Conservation (phyloP, 257 asterid genomes). For the Scutellaria minor region DNA sequence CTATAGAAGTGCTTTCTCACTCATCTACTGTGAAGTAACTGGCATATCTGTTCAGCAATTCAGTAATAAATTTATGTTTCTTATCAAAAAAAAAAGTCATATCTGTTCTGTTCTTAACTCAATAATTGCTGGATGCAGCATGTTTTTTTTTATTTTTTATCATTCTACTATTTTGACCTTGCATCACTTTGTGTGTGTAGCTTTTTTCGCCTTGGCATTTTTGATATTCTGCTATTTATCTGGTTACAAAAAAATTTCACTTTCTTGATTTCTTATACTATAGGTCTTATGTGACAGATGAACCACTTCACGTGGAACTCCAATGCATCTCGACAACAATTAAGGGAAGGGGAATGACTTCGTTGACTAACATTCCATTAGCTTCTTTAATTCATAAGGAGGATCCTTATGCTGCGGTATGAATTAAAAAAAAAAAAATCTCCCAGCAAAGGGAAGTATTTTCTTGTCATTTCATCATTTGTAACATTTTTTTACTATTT, state of each 20-base stretch:
- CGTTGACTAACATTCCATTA: slow-evolving; percentile 57
- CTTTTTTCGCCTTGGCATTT: slow-evolving; percentile 17
- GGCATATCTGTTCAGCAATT: neutral
- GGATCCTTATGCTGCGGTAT: slow-evolving; percentile 94
- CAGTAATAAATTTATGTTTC: too few relatives aligned
- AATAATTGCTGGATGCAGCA: neutral
- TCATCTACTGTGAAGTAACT: slow-evolving; percentile 18
- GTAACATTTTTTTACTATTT: slow-evolving; percentile 3
- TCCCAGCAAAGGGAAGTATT: slow-evolving; percentile 6
- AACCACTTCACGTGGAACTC: slow-evolving; percentile 51
- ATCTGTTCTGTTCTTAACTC: slow-evolving; percentile 15
- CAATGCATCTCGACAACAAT: slow-evolving; percentile 51
- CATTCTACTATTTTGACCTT: neutral
- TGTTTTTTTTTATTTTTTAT: neutral
- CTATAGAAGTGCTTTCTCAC: slow-evolving; percentile 1
- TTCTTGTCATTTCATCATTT: neutral
- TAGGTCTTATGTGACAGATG: slow-evolving; percentile 89
- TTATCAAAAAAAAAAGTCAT: too few relatives aligned
- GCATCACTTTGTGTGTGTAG: slow-evolving; percentile 22
- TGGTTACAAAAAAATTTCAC: slow-evolving; percentile 43
- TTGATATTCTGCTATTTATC: slow-evolving; percentile 20
- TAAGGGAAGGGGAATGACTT: slow-evolving; percentile 85
- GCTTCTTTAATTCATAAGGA: slow-evolving; percentile 82
- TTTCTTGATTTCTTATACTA: slow-evolving; percentile 55
- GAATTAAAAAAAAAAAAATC: slow-evolving; percentile 4